Evolutionary conservation across 805 yeast species (phyloP).

Genomic region (Zygosaccharomyces rouxii): DNA sequence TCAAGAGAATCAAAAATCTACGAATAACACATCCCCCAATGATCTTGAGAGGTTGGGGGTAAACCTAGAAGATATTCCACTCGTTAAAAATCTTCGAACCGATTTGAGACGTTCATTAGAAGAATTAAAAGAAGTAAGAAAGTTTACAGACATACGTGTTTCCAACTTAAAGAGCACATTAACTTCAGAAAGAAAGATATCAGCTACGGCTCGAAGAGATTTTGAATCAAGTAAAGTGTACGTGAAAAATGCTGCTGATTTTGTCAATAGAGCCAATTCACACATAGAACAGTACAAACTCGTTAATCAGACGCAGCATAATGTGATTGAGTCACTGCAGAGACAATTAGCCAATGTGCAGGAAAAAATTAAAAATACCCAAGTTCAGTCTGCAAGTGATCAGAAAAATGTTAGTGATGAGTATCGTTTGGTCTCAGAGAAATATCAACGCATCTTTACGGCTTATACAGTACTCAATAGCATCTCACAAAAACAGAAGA

Average conservation of each 20-base stretch:
- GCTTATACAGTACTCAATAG: slow-evolving; percentile 4
- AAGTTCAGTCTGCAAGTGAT: not conserved
- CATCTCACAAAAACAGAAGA: slow-evolving; percentile 5
- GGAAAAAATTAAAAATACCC: not conserved
- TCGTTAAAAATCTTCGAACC: slow-evolving; percentile 7
- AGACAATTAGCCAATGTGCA: not conserved
- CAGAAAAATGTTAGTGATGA: not conserved
- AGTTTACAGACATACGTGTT: slow-evolving; percentile 7
- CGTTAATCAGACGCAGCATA: slow-evolving; percentile 3
- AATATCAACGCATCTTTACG: not conserved
- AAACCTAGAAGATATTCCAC: slow-evolving; percentile 11
- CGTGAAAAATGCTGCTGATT: slow-evolving; percentile 1
- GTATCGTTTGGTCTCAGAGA: not conserved
- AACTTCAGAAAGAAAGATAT: not conserved
- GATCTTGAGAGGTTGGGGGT: not conserved
- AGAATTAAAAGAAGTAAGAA: slow-evolving; percentile 10
- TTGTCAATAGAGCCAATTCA: slow-evolving; percentile 3
- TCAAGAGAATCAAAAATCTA: not conserved
- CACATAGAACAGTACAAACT: not conserved
- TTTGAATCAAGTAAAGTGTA: slow-evolving; percentile 3
- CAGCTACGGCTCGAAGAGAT: not conserved
- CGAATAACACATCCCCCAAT: not conserved
- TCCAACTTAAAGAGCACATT: slow-evolving; percentile 10
- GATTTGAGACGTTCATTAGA: slow-evolving; percentile 2
- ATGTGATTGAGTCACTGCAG: slow-evolving; percentile 1